phyloP scores from a whole-genome alignment of 371 early-diverging fungal genomes.

The Lichtheimia corymbifera region DNA sequence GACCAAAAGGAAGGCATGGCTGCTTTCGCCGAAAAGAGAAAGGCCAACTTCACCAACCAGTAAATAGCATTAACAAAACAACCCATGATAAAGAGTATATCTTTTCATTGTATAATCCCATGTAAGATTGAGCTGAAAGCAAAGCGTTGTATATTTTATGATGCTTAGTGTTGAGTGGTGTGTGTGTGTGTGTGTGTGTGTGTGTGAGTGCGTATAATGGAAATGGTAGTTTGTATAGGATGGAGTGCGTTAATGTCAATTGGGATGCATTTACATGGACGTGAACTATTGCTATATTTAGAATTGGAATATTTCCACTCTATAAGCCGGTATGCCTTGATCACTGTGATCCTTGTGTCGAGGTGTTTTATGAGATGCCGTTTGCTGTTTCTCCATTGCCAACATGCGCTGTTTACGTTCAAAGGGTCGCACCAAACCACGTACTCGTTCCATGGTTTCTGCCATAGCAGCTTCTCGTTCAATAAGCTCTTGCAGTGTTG shows the following conservation, averaged over 20 bases:
- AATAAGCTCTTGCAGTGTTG: slow-evolving; percentile 37
- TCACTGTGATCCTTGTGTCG: slow-evolving; percentile 49
- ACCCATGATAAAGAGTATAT: not conserved
- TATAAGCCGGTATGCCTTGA: slow-evolving; percentile 62
- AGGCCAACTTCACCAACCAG: slow-evolving; percentile 85
- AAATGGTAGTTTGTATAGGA: slow-evolving; percentile 1
- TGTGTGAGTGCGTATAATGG: not conserved
- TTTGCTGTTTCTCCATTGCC: slow-evolving; percentile 9
- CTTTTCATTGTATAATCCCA: not conserved
- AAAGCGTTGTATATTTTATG: not conserved
- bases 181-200: too few relatives aligned
- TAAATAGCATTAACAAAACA: slow-evolving; percentile 38
- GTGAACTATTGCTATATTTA: slow-evolving; percentile 18
- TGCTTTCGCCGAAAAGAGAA: slow-evolving; percentile 96
- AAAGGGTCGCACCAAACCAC: slow-evolving; percentile 54
- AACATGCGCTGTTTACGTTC: slow-evolving; percentile 43
- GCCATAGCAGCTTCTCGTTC: slow-evolving; percentile 39
- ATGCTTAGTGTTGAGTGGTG: not conserved
- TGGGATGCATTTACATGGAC: not conserved
- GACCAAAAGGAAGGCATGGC: slow-evolving; percentile 98
- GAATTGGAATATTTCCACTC: slow-evolving; percentile 60
- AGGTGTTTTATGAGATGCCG: slow-evolving; percentile 21
- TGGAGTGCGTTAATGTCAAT: slow-evolving; percentile 4
- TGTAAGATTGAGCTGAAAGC: too few relatives aligned
- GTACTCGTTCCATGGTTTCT: slow-evolving; percentile 49